Conservation (phyloP, 345 rosid genomes). For the Pugionium cornutum region DNA sequence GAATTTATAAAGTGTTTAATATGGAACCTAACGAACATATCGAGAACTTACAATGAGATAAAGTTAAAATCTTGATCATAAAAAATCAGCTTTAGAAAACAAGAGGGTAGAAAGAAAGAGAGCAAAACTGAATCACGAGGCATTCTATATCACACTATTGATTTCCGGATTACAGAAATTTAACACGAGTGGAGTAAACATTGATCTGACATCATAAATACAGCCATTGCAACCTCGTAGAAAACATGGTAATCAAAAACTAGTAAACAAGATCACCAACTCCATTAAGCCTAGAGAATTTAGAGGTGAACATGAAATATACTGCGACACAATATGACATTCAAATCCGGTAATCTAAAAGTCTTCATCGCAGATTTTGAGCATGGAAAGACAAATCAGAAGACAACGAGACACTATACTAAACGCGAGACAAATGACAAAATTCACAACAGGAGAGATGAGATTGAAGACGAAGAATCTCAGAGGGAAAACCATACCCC, state of each 20-base stretch:
- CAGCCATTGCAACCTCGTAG: background rate
- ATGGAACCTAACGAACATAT: background rate
- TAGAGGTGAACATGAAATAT: background rate
- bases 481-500: slow-evolving; percentile 30
- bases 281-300: background rate
- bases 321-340: background rate
- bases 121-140: background rate
- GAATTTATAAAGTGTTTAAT: background rate
- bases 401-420: background rate
- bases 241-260: background rate
- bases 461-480: background rate
- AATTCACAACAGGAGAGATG: slow-evolving; percentile 8
- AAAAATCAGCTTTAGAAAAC: background rate
- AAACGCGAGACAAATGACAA: background rate
- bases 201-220: background rate
- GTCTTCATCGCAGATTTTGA: background rate
- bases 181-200: background rate
- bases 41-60: background rate
- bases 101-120: background rate
- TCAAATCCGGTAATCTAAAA: background rate
- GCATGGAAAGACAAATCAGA: background rate
- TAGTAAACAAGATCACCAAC: background rate
- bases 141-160: background rate
- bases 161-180: background rate
- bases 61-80: background rate